Percentiles rank a stretch among this genome's conserved stretches.
phyloP scores from a whole-genome alignment of 495 filamentous ascomycete species.

The Staphylotrichum longicolle region DNA sequence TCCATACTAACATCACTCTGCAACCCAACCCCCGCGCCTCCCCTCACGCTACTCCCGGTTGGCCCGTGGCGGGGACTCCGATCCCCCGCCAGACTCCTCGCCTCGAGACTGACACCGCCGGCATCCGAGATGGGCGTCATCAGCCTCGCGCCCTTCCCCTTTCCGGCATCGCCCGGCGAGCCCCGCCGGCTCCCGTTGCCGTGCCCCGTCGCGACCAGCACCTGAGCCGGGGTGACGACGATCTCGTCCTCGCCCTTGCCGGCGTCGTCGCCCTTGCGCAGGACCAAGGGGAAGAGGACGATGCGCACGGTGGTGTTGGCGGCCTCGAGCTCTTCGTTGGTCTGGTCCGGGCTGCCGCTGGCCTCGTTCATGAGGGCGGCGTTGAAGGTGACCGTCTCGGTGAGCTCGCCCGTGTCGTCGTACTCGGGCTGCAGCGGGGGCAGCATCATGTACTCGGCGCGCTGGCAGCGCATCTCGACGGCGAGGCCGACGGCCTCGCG shows the following conservation, averaged over 20 bases:
- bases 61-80: not conserved
- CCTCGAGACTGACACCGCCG: constrained; percentile 27
- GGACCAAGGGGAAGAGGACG: constrained; percentile 90
- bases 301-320: constrained; percentile 76
- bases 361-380: constrained; percentile 91
- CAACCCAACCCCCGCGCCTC: not conserved
- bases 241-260: constrained; percentile 87
- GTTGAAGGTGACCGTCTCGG: constrained; percentile 74
- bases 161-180: not conserved
- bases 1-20: constrained; percentile 24
- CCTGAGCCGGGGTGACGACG: constrained; percentile 90
- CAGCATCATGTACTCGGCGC: constrained; percentile 96
- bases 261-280: constrained; percentile 86
- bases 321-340: constrained; percentile 73
- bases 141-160: constrained; percentile 22
- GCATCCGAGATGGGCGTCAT: constrained; percentile 31
- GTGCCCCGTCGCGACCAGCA: constrained; percentile 57
- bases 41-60: not conserved
- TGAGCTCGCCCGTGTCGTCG: constrained; percentile 85
- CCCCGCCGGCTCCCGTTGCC: not conserved
- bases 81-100: constrained; percentile 14
- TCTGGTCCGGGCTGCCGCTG: constrained; percentile 55
- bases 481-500: constrained; percentile 79
- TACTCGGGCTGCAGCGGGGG: constrained; percentile 94
- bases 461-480: constrained; percentile 93